Evolutionary conservation across 257 asterid genomes (phyloP), one percentile per base, ranked within the genome.

Genomic region (Nyctanthes arbortristis): DNA sequence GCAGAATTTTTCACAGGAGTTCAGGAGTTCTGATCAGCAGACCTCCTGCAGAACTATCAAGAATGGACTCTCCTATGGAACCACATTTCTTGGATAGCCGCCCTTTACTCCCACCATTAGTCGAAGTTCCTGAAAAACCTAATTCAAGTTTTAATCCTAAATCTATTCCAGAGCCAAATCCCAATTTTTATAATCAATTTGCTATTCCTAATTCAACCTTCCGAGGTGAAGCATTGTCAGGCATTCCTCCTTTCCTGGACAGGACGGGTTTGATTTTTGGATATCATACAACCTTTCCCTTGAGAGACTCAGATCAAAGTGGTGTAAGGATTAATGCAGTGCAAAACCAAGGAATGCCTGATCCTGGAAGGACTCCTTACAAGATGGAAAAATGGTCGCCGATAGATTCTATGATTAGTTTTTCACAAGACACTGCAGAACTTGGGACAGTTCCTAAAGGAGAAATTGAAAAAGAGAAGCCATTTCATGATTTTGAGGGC

Each of bases 1-100:
- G 87, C 24, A 78, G 80, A 61, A 84, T 91, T 13, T 85, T 84
- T 68, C 87, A 82, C 86, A 91, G 87, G 88, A 87, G 61, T 67
- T 55, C 58, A 2, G 87, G 71, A 28, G 36, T 52, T 8, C 29
- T 81, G 10, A 71, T 65, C 65, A 81, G 75, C 70, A 64, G 71
- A 7, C 2, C 20, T 70, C 87, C 86, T n/a, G n/a, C n/a, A n/a
- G n/a, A n/a, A n/a, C n/a, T n/a, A n/a, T n/a, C n/a, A n/a, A n/a
- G n/a, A n/a, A n/a, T n/a, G n/a, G n/a, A n/a, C n/a, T n/a, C n/a
- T n/a, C n/a, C n/a, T n/a, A n/a, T n/a, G n/a, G 84, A 85, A 58
- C 59, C 22, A 10, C 86, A 77, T 84, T 77, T 85, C 35, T 43
- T 83, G 61, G 86, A 83, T 34, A 81, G 69, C n/a, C n/a, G n/a